Base-by-base conservation (phyloP, 2,329 filamentous ascomycete species). In the Fusarium dlaminii region DNA sequence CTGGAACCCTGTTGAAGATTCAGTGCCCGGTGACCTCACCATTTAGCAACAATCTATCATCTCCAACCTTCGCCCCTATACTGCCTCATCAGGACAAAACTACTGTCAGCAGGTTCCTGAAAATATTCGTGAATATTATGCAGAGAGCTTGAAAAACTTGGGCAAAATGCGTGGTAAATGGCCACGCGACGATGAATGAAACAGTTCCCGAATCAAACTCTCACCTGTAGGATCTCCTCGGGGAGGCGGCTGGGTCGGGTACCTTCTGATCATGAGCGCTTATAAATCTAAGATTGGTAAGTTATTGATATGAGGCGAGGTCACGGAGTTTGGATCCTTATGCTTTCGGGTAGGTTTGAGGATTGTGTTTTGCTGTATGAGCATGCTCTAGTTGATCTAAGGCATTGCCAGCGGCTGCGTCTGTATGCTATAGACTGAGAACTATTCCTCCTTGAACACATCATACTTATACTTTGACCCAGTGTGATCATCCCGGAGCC, bases 401-500 rank as follows among this genome's bases (percentile, higher is more conserved):
- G n/a, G 14, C 17, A 27, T 27, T 24, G 30, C n/a, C n/a, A 36
- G 30, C 17, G 6, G 13, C 6, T 34, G 17, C 11, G 4, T 9
- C n/a, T 52, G 1, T 52, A 36, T 27, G 17, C 30, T 5, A 24
- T 15, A 11, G 17, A 52, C 17, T 4, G 6, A 2, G 1, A 34
- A 18, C 14, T 40, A 55, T 17, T 90, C 87, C 74, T 91, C 89
- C 63, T 86, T 80, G 73, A 91, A 92, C 4, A 90, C 86, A 74
- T 88, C 84, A 73, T 92, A 92, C 81, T 89, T 91, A 77, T 91
- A 92, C 70, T 75, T 80, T 56, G 86, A 88, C 2, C 90, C 91
- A 1, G 83, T 77, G 79, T 92, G 91, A 79, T 92, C 90, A 70
- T 83, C 83, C 42, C 90, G 83, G 66, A 92, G 77, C 20, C 85